These are phyloP conservation scores for Claviceps humidiphila DNA, from an alignment of 2,329 filamentous ascomycete species.

Conservation along the genomic window DNA sequence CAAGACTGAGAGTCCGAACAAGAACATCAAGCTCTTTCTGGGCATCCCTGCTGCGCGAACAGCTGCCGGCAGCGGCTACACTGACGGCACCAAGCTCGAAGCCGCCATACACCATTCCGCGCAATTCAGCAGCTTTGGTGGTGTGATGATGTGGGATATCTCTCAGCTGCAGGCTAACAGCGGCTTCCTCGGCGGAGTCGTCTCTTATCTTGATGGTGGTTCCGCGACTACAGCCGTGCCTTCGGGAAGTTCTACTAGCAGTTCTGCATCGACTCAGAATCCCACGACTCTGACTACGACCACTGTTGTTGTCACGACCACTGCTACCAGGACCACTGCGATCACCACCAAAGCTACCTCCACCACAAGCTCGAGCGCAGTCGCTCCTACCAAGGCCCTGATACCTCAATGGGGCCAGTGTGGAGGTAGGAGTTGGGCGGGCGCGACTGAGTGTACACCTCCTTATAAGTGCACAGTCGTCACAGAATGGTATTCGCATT, in stretches of 20 bases:
- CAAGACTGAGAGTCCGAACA: conserved; percentile 38
- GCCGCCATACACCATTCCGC: conserved; percentile 39
- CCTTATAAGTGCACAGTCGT: conserved; percentile 11
- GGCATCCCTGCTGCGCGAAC: conserved; percentile 42
- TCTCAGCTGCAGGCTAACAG: conserved; percentile 44
- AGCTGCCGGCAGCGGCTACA: conserved; percentile 43
- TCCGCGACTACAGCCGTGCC: neutral
- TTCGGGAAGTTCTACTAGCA: neutral
- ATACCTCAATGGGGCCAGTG: conserved; percentile 14
- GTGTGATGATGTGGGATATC: conserved; percentile 59
- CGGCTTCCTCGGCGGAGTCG: conserved; percentile 38
- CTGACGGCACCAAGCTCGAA: conserved; percentile 30
- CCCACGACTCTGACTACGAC: neutral
- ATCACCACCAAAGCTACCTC: neutral
- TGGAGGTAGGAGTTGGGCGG: conserved; percentile 12
- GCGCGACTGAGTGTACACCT: conserved; percentile 11
- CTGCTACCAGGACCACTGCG: neutral
- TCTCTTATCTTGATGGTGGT: conserved; percentile 17
- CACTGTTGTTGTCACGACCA: neutral
- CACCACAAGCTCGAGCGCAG: conserved; percentile 1
- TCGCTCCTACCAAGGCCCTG: conserved; percentile 7
- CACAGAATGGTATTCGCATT: conserved; percentile 11
- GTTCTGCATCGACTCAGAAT: neutral
- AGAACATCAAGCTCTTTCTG: conserved; percentile 45
- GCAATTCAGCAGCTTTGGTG: conserved; percentile 47